Evolutionary conservation across 139 green algal species (phyloP).

Genomic region (Coccomyxa sp.): DNA sequence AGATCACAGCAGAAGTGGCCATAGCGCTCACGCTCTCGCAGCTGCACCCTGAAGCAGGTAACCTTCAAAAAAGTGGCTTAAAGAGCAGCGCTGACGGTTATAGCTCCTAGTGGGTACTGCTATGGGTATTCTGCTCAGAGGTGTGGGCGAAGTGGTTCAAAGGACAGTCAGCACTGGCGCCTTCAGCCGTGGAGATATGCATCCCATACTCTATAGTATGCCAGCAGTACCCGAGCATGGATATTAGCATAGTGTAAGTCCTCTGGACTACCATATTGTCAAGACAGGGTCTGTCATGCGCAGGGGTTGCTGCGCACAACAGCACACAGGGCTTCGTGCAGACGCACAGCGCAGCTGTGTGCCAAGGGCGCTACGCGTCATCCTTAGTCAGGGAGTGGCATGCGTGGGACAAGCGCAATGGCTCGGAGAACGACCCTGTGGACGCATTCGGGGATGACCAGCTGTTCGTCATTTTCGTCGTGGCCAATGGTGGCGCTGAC

Average conservation of each 20-base stretch:
- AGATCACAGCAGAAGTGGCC: slow-evolving; percentile 75
- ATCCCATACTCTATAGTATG: too few relatives aligned
- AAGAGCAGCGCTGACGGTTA: too few relatives aligned
- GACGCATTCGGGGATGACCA: slow-evolving; percentile 46
- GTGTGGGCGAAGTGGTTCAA: too few relatives aligned
- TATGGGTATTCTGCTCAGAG: too few relatives aligned
- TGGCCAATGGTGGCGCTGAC: slow-evolving; percentile 79
- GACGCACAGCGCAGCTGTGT: slow-evolving; percentile 61
- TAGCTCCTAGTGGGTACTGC: too few relatives aligned
- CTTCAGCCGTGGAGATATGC: too few relatives aligned
- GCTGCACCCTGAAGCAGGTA: slow-evolving; percentile 32
- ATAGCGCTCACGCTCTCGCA: slow-evolving; percentile 62
- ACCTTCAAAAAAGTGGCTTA: too few relatives aligned
- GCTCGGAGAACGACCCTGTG: slow-evolving; percentile 75
- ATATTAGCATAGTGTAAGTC: too few relatives aligned
- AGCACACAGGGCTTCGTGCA: slow-evolving; percentile 67
- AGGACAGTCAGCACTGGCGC: too few relatives aligned
- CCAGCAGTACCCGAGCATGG: too few relatives aligned
- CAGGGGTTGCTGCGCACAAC: slow-evolving; percentile 31
- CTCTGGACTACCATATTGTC: too few relatives aligned
- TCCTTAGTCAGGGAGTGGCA: slow-evolving; percentile 54
- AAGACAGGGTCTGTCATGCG: not conserved
- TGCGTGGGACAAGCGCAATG: slow-evolving; percentile 44
- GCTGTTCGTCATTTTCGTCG: slow-evolving; percentile 45
- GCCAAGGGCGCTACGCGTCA: slow-evolving; percentile 45